Evolutionary conservation across 139 green algal species (phyloP), one percentile per base, ranked within the genome.

Genomic region (Desmodesmus armatus): DNA sequence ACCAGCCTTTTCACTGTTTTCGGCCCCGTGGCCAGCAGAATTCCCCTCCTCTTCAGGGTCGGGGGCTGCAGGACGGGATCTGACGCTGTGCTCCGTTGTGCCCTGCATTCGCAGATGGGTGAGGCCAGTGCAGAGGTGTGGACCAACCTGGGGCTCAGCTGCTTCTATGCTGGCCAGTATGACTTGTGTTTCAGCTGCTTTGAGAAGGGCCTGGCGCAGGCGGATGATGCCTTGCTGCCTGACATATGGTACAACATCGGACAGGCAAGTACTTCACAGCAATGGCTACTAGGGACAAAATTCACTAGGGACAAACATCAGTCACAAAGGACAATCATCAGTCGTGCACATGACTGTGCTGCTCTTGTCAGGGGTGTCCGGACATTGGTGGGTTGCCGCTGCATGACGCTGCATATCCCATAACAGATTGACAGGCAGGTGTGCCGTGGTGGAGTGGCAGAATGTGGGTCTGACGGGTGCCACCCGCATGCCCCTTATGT

Each of bases 141-240:
- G 93, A 95, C 92, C 87, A 97, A 97, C 85, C 72, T 96, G 35
- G 94, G 92, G 0, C 89, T 97, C 40, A 96, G 93, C 83, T 96
- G 94, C 91, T 97, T 97, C 90, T 93, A 96, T 80, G 88, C 93
- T 1, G 93, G 87, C 9, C 94, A 96, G 90, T 96, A 95, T 81
- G 94, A 97, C 91, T 94, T 96, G 85, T 92, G 91, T 41, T 87
- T 97, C 55, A 71, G 85, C 60, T 96, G 94, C 87, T 96, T 96
- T 78, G 92, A 96, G 81, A 82, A 79, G 7, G 93, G 91, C 5
- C 86, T 96, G 43, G 25, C 80, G 5, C 49, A 94, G 55, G 89
- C 87, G 17, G 89, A 92, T 51, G 92, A 96, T 83, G 70, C 37
- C 33, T 66, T 67, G 5, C 33, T 89, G 41, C 87, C 92, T n/a